phyloP scores from a whole-genome alignment of 2,329 filamentous ascomycete species.

The Curvularia verruculosa region DNA sequence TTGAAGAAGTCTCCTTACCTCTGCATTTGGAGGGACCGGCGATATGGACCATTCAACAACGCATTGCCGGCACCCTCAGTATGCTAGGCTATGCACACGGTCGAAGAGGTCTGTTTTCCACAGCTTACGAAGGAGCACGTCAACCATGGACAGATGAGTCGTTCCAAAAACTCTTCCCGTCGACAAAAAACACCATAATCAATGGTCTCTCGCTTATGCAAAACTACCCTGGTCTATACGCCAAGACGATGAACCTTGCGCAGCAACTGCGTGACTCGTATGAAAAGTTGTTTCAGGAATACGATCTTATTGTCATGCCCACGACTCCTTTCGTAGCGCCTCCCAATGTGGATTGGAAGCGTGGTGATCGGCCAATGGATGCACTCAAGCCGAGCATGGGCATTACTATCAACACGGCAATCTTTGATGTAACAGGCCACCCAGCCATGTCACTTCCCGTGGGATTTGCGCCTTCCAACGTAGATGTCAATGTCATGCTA shows the following conservation, averaged over 20 bases:
- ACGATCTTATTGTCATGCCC: conserved; percentile 53
- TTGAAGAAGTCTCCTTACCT: conserved; percentile 41
- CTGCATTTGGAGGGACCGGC: conserved; percentile 50
- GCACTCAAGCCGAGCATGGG: conserved; percentile 40
- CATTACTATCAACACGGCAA: conserved; percentile 37
- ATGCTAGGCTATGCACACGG: conserved; percentile 41
- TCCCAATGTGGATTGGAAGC: conserved; percentile 32
- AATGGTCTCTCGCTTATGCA: conserved; percentile 51
- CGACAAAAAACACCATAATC: conserved; percentile 56
- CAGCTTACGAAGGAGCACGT: conserved; percentile 51
- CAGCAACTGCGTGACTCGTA: conserved; percentile 50
- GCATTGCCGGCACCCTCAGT: conserved; percentile 52
- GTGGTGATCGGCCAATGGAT: conserved; percentile 35
- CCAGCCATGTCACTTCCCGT: conserved; percentile 40
- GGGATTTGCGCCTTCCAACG: conserved; percentile 30
- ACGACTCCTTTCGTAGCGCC: conserved; percentile 41
- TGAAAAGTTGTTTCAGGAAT: conserved; percentile 42
- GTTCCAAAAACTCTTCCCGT: conserved; percentile 57
- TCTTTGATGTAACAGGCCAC: conserved; percentile 42
- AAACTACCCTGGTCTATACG: conserved; percentile 48
- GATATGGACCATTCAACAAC: conserved; percentile 48
- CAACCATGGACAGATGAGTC: conserved; percentile 57
- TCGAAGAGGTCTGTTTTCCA: conserved; percentile 29
- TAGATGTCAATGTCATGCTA: conserved; percentile 33
- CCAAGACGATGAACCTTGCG: conserved; percentile 51